Conservation (phyloP, 148 eudicot species). For the Vaccinium myrtillus region DNA sequence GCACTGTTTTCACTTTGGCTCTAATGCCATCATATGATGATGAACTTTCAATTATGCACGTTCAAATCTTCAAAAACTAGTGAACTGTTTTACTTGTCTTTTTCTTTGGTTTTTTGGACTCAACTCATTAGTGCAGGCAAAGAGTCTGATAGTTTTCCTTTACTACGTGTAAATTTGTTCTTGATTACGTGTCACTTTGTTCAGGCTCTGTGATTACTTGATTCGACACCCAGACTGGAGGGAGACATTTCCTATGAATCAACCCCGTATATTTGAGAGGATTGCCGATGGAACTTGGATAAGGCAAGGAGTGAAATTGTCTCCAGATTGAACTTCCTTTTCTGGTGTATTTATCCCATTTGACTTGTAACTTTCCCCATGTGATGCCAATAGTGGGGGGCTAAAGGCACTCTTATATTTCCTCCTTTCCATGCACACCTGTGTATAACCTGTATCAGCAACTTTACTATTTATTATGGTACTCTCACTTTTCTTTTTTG, state of each 20-base stretch:
- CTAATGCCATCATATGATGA: background rate
- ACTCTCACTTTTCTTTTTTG: background rate
- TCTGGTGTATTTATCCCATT: slow-evolving; percentile 1
- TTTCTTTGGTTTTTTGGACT: background rate
- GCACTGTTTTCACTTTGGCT: background rate
- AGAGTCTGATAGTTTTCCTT: background rate
- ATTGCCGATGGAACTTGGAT: slow-evolving; percentile 47
- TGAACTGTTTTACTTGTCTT: background rate
- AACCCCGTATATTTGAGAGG: slow-evolving; percentile 65
- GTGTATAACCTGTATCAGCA: background rate
- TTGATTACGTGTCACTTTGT: background rate
- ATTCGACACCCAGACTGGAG: slow-evolving; percentile 65
- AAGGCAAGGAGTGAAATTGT: background rate
- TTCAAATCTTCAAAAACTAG: background rate
- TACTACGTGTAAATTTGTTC: background rate
- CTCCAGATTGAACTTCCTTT: background rate
- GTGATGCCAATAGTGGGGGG: background rate
- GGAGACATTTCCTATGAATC: slow-evolving; percentile 52
- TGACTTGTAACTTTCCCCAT: background rate
- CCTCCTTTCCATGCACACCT: background rate
- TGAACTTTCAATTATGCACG: background rate
- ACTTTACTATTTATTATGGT: background rate
- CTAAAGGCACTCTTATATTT: background rate
- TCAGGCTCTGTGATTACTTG: slow-evolving; percentile 68
- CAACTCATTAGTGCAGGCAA: background rate